These are phyloP conservation scores for Porcisia hertigi DNA, from an alignment of 208 protist species.

Conservation along the genomic window DNA sequence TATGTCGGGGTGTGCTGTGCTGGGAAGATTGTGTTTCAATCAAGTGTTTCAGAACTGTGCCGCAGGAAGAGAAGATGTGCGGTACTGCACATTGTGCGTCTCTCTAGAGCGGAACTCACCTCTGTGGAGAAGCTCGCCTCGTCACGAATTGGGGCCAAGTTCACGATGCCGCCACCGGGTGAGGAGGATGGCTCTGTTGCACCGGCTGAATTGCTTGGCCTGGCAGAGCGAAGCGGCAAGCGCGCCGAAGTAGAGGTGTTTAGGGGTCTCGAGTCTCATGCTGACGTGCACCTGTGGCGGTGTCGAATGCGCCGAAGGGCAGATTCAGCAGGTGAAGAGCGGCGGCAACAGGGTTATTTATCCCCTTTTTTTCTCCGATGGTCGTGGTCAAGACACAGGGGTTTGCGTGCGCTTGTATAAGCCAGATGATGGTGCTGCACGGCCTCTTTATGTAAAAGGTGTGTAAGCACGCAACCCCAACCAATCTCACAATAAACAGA, in stretches of 20 bases:
- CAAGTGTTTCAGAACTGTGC: slow-evolving; percentile 51
- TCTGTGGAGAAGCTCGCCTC: slow-evolving; percentile 17
- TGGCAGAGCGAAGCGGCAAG: no score
- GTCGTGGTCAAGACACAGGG: slow-evolving; percentile 38
- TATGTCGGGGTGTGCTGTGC: slow-evolving; percentile 49
- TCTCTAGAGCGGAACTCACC: slow-evolving; percentile 25
- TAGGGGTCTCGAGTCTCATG: no score
- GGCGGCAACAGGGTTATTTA: slow-evolving; percentile 23
- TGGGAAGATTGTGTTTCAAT: slow-evolving; percentile 39
- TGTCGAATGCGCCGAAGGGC: slow-evolving; percentile 23
- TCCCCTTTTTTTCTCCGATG: slow-evolving; percentile 40
- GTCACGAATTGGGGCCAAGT: slow-evolving; percentile 30
- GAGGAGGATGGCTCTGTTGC: slow-evolving; percentile 16
- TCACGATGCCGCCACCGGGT: slow-evolving; percentile 19
- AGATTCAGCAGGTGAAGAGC: slow-evolving; percentile 22
- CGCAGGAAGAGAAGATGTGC: slow-evolving; percentile 47
- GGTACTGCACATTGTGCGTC: slow-evolving; percentile 44
- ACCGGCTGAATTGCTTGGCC: not conserved
- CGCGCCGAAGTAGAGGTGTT: not conserved
- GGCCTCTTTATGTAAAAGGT: not conserved
- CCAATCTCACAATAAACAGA: no score
- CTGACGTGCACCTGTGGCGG: not conserved
- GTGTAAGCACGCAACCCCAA: no score
- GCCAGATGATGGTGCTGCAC: slow-evolving; percentile 32
- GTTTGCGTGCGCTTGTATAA: slow-evolving; percentile 51